phyloP scores from a whole-genome alignment of 768 basidiomycete genomes.

The Leccinum rimulosum region DNA sequence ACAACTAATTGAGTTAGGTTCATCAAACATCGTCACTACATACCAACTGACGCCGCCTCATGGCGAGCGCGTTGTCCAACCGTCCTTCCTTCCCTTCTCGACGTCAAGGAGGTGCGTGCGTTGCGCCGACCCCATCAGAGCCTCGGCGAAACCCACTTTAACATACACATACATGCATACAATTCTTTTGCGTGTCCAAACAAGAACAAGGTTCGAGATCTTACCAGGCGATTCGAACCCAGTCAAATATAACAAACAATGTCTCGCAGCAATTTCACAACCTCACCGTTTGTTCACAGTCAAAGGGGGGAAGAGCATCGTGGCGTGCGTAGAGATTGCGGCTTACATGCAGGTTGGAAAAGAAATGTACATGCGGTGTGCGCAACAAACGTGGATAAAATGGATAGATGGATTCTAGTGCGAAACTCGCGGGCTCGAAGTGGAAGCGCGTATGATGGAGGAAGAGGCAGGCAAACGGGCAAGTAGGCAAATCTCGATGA shows the following conservation, averaged over 20 bases:
- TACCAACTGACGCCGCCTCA: conserved; percentile 14
- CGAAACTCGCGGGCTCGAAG: conserved; percentile 2
- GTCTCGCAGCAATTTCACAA: conserved; percentile 5
- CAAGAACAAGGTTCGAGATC: conserved; percentile 18
- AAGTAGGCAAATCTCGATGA: background rate
- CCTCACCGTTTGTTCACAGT: conserved; percentile 6
- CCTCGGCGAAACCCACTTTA: conserved; percentile 27
- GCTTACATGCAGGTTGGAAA: conserved; percentile 12
- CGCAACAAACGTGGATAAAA: conserved; percentile 13
- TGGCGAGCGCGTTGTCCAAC: conserved; percentile 26
- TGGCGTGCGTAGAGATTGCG: conserved; percentile 17
- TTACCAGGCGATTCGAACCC: conserved; percentile 15
- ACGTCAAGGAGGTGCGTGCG: background rate
- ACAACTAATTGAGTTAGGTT: conserved; percentile 21
- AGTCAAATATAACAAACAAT: conserved; percentile 2
- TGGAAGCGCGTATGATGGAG: background rate
- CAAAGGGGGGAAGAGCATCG: conserved; percentile 1
- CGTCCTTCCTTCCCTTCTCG: background rate
- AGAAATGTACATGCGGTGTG: conserved; percentile 11
- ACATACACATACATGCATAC: background rate
- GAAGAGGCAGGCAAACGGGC: background rate
- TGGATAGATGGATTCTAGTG: conserved; percentile 11
- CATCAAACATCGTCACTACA: conserved; percentile 1
- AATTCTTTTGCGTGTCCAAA: background rate
- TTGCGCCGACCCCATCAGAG: conserved; percentile 17